These are phyloP conservation scores for Penicillium sp. DNA, from an alignment of 2,329 filamentous ascomycete species.

Conservation along the genomic window DNA sequence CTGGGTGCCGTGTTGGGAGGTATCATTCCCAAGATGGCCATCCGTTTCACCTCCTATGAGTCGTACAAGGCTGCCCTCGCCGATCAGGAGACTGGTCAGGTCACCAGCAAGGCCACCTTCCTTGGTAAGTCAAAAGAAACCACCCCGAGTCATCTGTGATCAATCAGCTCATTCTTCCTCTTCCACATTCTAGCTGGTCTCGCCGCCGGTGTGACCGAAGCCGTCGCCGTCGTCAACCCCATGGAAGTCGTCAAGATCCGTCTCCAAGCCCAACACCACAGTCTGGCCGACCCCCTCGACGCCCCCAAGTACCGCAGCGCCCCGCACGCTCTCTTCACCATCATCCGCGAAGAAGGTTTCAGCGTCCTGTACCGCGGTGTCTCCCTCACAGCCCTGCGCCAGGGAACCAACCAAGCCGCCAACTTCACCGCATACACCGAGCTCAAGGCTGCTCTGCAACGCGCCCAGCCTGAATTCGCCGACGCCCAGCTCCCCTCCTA, in stretches of 20 bases:
- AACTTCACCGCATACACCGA: constrained; percentile 99
- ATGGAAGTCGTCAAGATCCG: constrained; percentile 99
- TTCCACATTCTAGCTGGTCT: constrained; percentile 70
- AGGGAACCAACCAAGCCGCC: constrained; percentile 96
- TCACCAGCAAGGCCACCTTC: constrained; percentile 76
- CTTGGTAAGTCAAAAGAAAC: constrained; percentile 58
- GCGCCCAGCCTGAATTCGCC: constrained; percentile 72
- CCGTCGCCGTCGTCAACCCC: constrained; percentile 92
- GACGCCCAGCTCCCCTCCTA: constrained; percentile 75
- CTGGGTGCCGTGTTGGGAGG: constrained; percentile 95
- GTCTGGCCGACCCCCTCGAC: constrained; percentile 94
- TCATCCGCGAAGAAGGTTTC: constrained; percentile 87
- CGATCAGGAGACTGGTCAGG: constrained; percentile 67
- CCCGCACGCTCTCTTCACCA: constrained; percentile 80
- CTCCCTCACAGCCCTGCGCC: constrained; percentile 86
- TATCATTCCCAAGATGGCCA: constrained; percentile 99
- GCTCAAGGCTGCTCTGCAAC: constrained; percentile 79
- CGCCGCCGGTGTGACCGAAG: constrained; percentile 91
- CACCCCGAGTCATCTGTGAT: background rate
- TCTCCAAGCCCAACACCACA: constrained; percentile 96
- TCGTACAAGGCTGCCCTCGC: constrained; percentile 86
- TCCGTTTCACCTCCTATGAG: constrained; percentile 97
- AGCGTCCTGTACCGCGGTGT: constrained; percentile 92
- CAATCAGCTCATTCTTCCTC: constrained; percentile 15
- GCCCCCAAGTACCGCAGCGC: constrained; percentile 97